phyloP scores from a whole-genome alignment of 2,329 filamentous ascomycete genomes.

The Fusarium piperis region DNA sequence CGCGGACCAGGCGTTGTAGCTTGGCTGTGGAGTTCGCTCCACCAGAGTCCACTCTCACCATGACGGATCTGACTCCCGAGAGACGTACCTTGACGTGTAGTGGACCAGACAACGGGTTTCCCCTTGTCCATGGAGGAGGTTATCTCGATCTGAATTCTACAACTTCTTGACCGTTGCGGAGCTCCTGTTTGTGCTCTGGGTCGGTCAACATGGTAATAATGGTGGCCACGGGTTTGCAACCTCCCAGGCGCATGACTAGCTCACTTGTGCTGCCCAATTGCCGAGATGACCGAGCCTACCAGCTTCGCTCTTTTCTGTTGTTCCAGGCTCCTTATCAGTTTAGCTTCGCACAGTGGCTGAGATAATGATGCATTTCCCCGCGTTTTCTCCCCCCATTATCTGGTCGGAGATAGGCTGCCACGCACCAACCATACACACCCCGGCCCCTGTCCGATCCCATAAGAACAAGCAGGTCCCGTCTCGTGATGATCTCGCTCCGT shows the following conservation, averaged over 20 bases:
- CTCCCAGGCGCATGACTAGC: background rate
- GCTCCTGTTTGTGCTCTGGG: background rate
- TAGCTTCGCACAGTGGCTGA: slow-evolving; percentile 18
- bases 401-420: slow-evolving; percentile 24
- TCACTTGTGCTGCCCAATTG: slow-evolving; percentile 15
- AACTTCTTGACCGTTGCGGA: background rate
- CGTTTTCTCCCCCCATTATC: slow-evolving; percentile 28
- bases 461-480: background rate
- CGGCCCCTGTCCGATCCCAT: slow-evolving; percentile 1
- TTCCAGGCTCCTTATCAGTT: slow-evolving; percentile 26
- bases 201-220: background rate
- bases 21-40: background rate
- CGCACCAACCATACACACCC: background rate
- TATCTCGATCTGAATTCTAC: background rate
- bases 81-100: background rate
- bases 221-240: background rate
- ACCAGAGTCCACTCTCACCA: background rate
- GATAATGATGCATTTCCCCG: slow-evolving; percentile 36
- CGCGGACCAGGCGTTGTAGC: background rate
- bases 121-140: background rate
- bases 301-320: background rate
- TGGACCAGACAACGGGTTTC: background rate
- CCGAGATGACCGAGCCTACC: background rate
- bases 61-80: slow-evolving; percentile 1
- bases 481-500: slow-evolving; percentile 11